Evolutionary conservation across 495 filamentous ascomycete genomes (phyloP), one percentile per base, ranked within the genome.

Genomic region (Letharia columbiana): DNA sequence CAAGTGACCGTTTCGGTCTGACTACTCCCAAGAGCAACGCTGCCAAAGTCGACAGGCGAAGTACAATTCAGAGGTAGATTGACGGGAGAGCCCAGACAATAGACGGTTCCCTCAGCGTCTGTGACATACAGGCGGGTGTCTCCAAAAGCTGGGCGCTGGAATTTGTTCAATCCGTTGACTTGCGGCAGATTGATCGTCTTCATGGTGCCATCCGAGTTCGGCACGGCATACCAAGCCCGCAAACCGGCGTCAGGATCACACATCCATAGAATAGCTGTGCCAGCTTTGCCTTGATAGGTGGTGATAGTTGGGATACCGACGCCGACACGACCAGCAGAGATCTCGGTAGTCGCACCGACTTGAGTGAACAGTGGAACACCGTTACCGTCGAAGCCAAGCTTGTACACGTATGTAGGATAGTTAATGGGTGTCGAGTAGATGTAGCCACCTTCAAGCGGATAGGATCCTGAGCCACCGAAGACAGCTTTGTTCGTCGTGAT

Each of bases 221-320:
- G 72, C 4, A 73, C 72, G 12, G 66, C 66, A 49, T 68, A 60
- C 54, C 69, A 81, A 39, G 75, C 78, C 20, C 73, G 69, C 7
- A 81, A 68, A 12, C 77, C 75, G 15, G 72, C 71, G 59, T 80
- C 73, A 9, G 73, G 70, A 70, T 82, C 80, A 3, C 74, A 70
- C 56, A 78, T 65, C 77, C 77, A 79, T 28, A 78, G 64, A 47
- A 80, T 69, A 0, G 69, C 79, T n/a, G 75, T 78, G 18, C 76
- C 79, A 47, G 70, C 64, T 60, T 78, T 69, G 18, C 75, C 76
- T 44, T 78, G 68, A 60, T 73, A 63, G 3, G 75, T 74, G 2
- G 77, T 81, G 44, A 78, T 73, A 4, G 76, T 80, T 13, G 71
- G 71, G 50, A 75, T 69, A 33, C 79, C 75, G 10, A 73, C 70